Percentiles rank a stretch among this genome's conserved stretches.
These are phyloP conservation scores for Saccharomycopsis malanga DNA, from an alignment of 805 yeast species.

Conservation along the genomic window DNA sequence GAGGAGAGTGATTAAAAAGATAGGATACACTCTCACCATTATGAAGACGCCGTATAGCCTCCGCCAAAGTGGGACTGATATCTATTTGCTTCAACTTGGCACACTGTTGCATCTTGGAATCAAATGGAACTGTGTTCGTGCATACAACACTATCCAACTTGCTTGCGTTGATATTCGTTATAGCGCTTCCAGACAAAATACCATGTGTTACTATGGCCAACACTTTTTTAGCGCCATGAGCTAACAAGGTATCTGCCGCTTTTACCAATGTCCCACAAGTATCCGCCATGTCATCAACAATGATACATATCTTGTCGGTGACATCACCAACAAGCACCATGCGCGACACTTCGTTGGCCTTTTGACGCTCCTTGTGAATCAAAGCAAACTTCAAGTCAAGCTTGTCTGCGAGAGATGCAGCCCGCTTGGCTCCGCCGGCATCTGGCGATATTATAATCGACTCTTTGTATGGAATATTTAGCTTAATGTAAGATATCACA, in stretches of 20 bases:
- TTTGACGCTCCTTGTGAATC: slow-evolving; percentile 92
- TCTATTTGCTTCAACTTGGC: slow-evolving; percentile 75
- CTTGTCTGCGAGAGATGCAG: slow-evolving; percentile 87
- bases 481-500: slow-evolving; percentile 73
- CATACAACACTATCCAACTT: slow-evolving; percentile 72
- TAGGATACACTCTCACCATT: slow-evolving; percentile 94
- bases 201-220: slow-evolving; percentile 96
- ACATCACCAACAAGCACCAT: slow-evolving; percentile 98
- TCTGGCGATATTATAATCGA: slow-evolving; percentile 91
- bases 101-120: slow-evolving; percentile 49
- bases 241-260: slow-evolving; percentile 82
- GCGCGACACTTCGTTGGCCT: slow-evolving; percentile 88
- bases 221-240: slow-evolving; percentile 76
- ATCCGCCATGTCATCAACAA: slow-evolving; percentile 97
- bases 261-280: slow-evolving; percentile 95
- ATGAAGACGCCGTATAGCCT: slow-evolving; percentile 88
- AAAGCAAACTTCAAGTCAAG: slow-evolving; percentile 89
- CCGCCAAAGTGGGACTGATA: slow-evolving; percentile 82
- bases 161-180: slow-evolving; percentile 60
- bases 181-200: slow-evolving; percentile 79
- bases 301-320: slow-evolving; percentile 66
- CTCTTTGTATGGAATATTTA: slow-evolving; percentile 45
- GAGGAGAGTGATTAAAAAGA: slow-evolving; percentile 64
- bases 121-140: slow-evolving; percentile 89
- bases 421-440: slow-evolving; percentile 98